Evolutionary conservation across 176 grass and related monocot genomes (phyloP).

Genomic region (Olyra latifolia): DNA sequence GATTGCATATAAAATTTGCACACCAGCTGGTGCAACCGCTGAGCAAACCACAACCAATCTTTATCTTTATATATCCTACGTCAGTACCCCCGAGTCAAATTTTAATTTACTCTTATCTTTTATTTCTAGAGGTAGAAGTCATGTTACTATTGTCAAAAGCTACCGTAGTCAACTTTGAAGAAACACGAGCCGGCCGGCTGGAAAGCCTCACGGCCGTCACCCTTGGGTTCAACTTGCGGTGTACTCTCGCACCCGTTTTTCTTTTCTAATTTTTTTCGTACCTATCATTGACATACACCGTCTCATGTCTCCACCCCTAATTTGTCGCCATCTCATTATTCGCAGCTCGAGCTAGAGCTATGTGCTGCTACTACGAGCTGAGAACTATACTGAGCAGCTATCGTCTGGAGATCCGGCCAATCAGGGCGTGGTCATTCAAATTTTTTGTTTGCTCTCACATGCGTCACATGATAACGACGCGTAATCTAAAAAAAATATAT

Average conservation of each 20-base stretch:
- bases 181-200: not conserved
- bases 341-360: not conserved
- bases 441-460: constrained; percentile 37
- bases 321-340: constrained; percentile 33
- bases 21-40: not conserved
- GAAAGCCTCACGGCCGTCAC: not conserved
- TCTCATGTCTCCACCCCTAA: not conserved
- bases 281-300: constrained; percentile 5
- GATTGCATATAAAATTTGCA: no score
- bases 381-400: not conserved
- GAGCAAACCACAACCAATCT: not conserved
- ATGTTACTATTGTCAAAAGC: not conserved
- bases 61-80: not conserved
- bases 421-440: constrained; percentile 45
- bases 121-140: not conserved
- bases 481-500: constrained; percentile 5
- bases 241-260: not conserved
- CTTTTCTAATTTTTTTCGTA: not conserved
- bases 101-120: not conserved
- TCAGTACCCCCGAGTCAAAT: no score
- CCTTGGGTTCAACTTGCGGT: not conserved
- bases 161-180: not conserved
- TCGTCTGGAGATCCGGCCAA: constrained; percentile 35
- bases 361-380: not conserved
- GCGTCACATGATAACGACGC: constrained; percentile 39